Evolutionary conservation across 192 early-diverging fungal species (phyloP), one percentile per base, ranked within the genome.

Genomic region (Gaertneriomyces sp.): DNA sequence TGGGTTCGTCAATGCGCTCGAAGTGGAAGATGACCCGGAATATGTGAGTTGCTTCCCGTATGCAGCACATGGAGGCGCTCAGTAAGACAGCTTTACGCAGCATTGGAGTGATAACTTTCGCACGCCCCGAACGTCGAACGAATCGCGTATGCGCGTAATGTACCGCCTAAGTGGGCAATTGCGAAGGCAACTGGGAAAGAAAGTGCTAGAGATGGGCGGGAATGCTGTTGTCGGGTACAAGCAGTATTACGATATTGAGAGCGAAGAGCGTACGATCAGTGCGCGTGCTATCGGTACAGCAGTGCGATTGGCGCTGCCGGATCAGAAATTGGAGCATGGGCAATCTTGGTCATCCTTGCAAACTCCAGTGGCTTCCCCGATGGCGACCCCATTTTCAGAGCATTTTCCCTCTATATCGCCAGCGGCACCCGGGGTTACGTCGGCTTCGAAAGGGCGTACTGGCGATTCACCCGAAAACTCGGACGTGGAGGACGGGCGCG

Each of bases 51-150:
- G 62, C 25, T 33, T 33, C 2, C 25, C 85, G 7, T 56, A 90
- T 16, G 77, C 85, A 7, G 81, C 68, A 58, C 82, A 87, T 33
- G 85, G 87, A 47, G 91, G 91, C 62, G 90, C 91, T 8, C 90
- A 92, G 71, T 91, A 90, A 68, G 76, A 76, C 33, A 75, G 73
- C 40, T 14, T 46, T 20, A 20, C 14, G 14, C 45, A 77, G 69
- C 86, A 91, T 55, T 91, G 88, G 87, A 82, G 79, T 25, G 90
- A 93, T 72, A 87, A 78, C 60, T 93, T 93, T 58, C 80, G 91
- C 6, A 88, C 89, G 7, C 89, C 89, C 4, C 75, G 90, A 14
- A 88, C 86, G 6, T 88, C 86, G 1, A 93, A 93, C 70, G 88
- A 93, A 58, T 82, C 87, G 1, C 81, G 91, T 3, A 86, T 87